Evolutionary conservation across 2,329 filamentous ascomycete species (phyloP), one percentile per base, ranked within the genome.

Genomic region (Coniosporium tulheliwenetii): DNA sequence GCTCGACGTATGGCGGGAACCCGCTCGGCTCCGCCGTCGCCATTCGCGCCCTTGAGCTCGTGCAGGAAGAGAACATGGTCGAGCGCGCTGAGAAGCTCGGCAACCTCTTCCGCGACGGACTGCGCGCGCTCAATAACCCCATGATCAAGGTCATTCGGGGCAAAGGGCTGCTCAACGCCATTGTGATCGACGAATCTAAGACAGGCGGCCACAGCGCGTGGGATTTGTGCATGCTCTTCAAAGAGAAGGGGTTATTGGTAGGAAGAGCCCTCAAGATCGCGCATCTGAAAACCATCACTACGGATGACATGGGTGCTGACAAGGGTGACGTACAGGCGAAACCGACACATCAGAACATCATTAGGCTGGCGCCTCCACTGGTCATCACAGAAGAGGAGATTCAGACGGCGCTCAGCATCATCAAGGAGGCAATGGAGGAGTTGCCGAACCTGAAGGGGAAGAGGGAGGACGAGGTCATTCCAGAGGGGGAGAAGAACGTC

Each of bases 291-390:
- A 12, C 12, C 36, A 29, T 29, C 12, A 19, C 12, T 12, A 50
- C 48, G 44, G 44, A 44, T 43, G 43, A 14, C 44, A 46, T 47
- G 29, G 39, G 44, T 46, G 47, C 49, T 62, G 45, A 60, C 47
- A 26, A 4, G 19, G 40, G 41, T 38, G 36, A 38, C 35, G 37
- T 44, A 55, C 59, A 93, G 85, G 91, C 91, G 53, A 98, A 98
- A 74, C 91, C 91, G 29, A 98, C 91, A 5, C 91, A 98, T 63
- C 81, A 93, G 56, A 95, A 96, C 64, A 96, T 98, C 60, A 98
- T 98, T 59, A 83, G 91, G 43, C 81, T 98, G 46, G 91, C 91
- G n/a, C 91, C 91, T 37, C 91, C 91, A 14, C 70, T 98, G 41
- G 86, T 98, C 48, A 96, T 98, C 54, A 86, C 80, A 19, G 86